These are phyloP conservation scores for Lepidium campestre DNA, from an alignment of 441 rosid genomes.

Conservation along the genomic window DNA sequence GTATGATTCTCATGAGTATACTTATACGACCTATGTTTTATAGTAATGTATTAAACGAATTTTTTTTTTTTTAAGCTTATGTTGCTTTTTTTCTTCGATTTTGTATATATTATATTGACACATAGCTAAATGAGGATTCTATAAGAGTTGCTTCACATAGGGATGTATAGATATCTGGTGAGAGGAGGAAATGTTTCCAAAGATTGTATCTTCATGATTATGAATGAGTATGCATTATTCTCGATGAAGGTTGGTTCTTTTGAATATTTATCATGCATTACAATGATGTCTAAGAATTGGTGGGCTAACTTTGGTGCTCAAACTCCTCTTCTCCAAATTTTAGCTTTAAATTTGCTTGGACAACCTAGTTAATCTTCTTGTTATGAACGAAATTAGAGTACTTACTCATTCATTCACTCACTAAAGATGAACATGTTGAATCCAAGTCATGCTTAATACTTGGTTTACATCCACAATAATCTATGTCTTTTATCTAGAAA, in stretches of 20 bases:
- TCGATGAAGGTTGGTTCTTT: background rate
- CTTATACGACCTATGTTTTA: too few species aligned
- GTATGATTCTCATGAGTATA: too few species aligned
- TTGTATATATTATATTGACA: background rate
- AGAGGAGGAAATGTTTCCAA: background rate
- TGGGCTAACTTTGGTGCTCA: background rate
- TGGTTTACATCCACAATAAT: too few species aligned
- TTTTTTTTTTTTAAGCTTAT: too few species aligned
- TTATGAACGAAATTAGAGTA: background rate
- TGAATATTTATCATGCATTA: background rate
- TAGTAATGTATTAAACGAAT: too few species aligned
- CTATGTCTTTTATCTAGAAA: too few species aligned
- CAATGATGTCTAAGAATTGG: background rate
- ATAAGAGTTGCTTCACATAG: background rate
- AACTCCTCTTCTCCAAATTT: background rate
- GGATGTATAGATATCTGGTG: background rate
- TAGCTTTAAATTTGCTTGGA: background rate
- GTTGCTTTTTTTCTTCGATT: background rate
- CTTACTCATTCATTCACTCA: too few species aligned
- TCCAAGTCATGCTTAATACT: too few species aligned
- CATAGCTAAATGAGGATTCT: background rate
- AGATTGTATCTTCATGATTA: background rate
- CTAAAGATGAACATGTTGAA: too few species aligned
- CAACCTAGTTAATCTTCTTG: background rate
- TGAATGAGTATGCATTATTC: background rate